Conservation (phyloP, 805 yeast species). For the Priceomyces haplophilus region DNA sequence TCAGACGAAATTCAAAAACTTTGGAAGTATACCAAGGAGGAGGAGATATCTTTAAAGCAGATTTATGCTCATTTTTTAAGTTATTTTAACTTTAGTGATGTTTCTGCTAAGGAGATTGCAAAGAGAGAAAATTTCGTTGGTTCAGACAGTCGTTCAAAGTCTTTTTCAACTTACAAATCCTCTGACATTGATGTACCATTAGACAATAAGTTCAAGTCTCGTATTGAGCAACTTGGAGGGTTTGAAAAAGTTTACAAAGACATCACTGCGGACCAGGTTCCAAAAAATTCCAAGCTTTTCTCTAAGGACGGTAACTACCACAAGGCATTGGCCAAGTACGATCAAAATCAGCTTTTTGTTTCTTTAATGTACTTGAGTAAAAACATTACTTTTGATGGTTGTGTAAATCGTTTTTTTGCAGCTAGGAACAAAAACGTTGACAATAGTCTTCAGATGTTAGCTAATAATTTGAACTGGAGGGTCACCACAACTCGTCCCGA, state of each 20-base stretch:
- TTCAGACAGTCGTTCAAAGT: slow-evolving; percentile 10
- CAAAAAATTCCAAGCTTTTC: slow-evolving; percentile 1
- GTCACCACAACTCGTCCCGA: slow-evolving; percentile 55
- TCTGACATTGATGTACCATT: neutral
- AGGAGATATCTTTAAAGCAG: slow-evolving; percentile 62
- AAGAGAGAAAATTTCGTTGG: slow-evolving; percentile 21
- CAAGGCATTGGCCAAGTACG: slow-evolving; percentile 1
- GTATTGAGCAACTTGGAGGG: neutral
- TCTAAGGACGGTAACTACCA: slow-evolving; percentile 3
- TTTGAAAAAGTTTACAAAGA: neutral
- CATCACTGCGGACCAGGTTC: neutral
- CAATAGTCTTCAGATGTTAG: slow-evolving; percentile 46
- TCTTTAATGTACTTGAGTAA: slow-evolving; percentile 26
- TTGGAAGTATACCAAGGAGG: slow-evolving; percentile 31
- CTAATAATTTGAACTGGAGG: slow-evolving; percentile 50
- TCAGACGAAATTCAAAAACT: neutral
- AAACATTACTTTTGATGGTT: slow-evolving; percentile 73
- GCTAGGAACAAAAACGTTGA: slow-evolving; percentile 80
- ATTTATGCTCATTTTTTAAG: slow-evolving; percentile 65
- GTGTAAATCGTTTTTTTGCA: slow-evolving; percentile 64
- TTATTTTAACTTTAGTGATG: slow-evolving; percentile 47
- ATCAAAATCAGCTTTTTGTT: slow-evolving; percentile 1
- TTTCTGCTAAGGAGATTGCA: slow-evolving; percentile 19
- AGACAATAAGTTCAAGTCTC: slow-evolving; percentile 6
- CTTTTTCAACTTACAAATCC: neutral